Conservation (phyloP, 352 stramenopile species). For the Globisporangium lucens region DNA sequence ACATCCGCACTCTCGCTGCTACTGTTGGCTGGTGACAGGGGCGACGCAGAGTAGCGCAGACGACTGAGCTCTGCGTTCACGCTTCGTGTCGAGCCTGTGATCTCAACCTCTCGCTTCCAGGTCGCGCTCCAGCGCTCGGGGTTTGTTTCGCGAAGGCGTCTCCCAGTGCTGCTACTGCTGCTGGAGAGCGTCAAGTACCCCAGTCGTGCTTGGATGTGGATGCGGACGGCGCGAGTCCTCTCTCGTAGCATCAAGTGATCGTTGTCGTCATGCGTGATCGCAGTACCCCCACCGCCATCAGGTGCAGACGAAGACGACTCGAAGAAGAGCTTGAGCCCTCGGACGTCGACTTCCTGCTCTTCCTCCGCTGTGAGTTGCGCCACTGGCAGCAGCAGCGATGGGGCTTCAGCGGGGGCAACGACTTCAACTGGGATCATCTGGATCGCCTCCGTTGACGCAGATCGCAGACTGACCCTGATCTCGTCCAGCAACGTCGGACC, state of each 20-base stretch:
- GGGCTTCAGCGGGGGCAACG: background rate
- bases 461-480: conserved; percentile 10
- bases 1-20: background rate
- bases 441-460: background rate
- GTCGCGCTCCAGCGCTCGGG: background rate
- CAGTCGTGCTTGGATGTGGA: conserved; percentile 1
- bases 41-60: conserved; percentile 6
- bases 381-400: conserved; percentile 9
- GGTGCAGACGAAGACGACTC: background rate
- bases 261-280: background rate
- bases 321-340: conserved; percentile 12
- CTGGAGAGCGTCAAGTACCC: conserved; percentile 13
- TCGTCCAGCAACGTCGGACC: conserved; percentile 1
- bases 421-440: conserved; percentile 14
- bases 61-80: conserved; percentile 10
- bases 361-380: conserved; percentile 3
- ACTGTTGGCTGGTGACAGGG: background rate
- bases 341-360: conserved; percentile 9
- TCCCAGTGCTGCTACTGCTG: background rate
- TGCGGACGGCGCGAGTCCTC: conserved; percentile 1
- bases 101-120: conserved; percentile 11
- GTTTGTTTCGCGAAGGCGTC: background rate
- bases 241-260: background rate
- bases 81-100: conserved; percentile 3
- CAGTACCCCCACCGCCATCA: background rate